A percentile compares a stretch with the other conserved stretches of the same genome.
Evolutionary conservation across 352 stramenopile species (phyloP).

Genomic region (Globisporangium nagaii): DNA sequence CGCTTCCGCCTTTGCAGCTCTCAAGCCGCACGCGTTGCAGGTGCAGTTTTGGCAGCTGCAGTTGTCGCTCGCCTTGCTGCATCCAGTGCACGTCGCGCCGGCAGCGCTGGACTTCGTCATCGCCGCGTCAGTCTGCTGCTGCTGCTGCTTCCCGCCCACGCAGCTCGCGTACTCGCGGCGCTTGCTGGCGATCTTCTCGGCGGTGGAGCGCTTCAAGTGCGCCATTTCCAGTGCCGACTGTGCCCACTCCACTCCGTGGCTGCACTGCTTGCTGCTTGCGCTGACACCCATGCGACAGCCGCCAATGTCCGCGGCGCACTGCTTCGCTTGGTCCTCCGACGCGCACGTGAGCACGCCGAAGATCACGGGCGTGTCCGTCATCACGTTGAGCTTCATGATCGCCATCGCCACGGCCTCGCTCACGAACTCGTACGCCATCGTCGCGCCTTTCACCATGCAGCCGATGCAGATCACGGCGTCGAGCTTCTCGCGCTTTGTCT

Average conservation of each 20-base stretch:
- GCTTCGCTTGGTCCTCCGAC: constrained; percentile 89
- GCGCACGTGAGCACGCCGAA: constrained; percentile 92
- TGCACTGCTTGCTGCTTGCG: constrained; percentile 39
- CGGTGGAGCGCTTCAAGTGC: constrained; percentile 56
- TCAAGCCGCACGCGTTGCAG: constrained; percentile 3
- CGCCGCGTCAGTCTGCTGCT: neutral
- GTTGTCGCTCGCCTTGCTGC: neutral
- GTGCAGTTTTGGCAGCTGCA: constrained; percentile 2
- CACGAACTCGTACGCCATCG: constrained; percentile 98
- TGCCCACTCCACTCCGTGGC: constrained; percentile 52
- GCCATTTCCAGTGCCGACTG: constrained; percentile 87
- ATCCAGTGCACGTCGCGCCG: neutral
- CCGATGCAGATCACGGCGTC: constrained; percentile 95
- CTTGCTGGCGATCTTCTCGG: constrained; percentile 22
- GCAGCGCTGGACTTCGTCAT: too few species aligned
- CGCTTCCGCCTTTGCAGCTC: neutral
- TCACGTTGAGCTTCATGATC: constrained; percentile 95
- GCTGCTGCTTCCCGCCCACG: constrained; percentile 4
- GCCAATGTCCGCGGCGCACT: constrained; percentile 36
- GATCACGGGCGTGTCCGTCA: constrained; percentile 79
- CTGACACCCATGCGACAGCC: too few species aligned
- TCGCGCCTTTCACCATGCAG: constrained; percentile 93
- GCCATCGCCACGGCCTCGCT: constrained; percentile 89
- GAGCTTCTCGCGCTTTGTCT: constrained; percentile 73
- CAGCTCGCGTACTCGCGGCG: constrained; percentile 37